Evolutionary conservation across 2,329 filamentous ascomycete species (phyloP), one percentile per base, ranked within the genome.

Genomic region (Tolypocladium inflatum): DNA sequence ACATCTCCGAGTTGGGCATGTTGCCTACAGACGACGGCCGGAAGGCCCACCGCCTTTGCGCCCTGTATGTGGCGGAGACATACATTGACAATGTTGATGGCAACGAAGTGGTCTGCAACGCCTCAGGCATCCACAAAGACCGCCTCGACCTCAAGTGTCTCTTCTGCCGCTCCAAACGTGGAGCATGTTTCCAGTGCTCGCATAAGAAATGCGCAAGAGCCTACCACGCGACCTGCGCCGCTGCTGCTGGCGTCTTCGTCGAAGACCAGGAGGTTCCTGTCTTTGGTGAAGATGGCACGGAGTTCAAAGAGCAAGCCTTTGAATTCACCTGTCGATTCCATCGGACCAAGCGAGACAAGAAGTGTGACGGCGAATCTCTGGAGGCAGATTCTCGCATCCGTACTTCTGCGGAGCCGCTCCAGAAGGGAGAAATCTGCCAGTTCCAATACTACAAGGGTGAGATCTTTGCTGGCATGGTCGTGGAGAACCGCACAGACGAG

Each of bases 101-200:
- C 37, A 78, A 81, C 54, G 91, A 96, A 61, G 81, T 85, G 11
- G 82, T 97, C 30, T 88, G 83, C 63, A 93, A 95, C 64, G 83
- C 91, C 55, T 81, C 83, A n/a, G 84, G 84, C 60, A 91, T 97
- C 63, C 86, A 89, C 68, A 93, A 94, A 71, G 90, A 89, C 58
- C 89, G 93, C 23, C 77, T 96, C 64, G 91, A 95, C 33, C 85
- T 97, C 64, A 96, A 96, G 73, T 99, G 94, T 72, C 85, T 96
- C 61, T 96, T 90, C 74, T 99, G 94, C 70, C 90, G 92, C 39
- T 95, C 91, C 38, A 95, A 94, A 72, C 89, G 89, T 58, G 94
- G 94, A n/a, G 91, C 91, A 19, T 97, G 93, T 74, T 95, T 99
- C 75, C 93, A 97, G 72, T 99, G 94, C 73, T 95, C 91, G 1